Percentiles rank a stretch among this genome's conserved stretches.
Evolutionary conservation across 768 basidiomycete species (phyloP).

Genomic region (Krasilnikovozyma curviuscula): DNA sequence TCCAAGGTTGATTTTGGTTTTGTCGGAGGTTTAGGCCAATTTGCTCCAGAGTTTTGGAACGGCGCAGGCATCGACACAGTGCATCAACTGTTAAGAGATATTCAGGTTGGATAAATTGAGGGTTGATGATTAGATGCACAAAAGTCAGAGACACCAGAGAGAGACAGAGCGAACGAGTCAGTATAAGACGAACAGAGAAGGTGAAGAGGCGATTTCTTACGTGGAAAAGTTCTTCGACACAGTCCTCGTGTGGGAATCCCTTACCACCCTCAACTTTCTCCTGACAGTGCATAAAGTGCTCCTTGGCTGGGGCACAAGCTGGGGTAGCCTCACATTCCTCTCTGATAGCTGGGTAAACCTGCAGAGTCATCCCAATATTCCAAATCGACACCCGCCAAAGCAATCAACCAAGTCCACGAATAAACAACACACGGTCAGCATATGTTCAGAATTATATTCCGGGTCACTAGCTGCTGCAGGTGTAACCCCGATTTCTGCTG

Average conservation of each 20-base stretch:
- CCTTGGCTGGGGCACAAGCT: constrained; percentile 47
- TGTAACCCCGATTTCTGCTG: not conserved
- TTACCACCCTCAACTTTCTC: constrained; percentile 66
- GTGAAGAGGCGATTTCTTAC: constrained; percentile 32
- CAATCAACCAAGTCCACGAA: not conserved
- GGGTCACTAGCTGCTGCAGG: not conserved
- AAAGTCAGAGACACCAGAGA: not conserved
- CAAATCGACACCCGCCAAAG: not conserved
- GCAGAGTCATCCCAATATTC: not conserved
- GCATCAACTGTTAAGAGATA: constrained; percentile 50
- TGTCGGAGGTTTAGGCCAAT: constrained; percentile 28
- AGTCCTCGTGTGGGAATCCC: constrained; percentile 79
- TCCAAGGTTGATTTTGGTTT: no score
- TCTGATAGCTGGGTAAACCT: constrained; percentile 51
- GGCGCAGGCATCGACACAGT: constrained; percentile 61
- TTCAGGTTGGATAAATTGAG: constrained; percentile 9
- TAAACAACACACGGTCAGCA: not conserved
- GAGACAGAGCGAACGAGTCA: not conserved
- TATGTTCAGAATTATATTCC: not conserved
- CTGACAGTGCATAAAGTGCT: constrained; percentile 79
- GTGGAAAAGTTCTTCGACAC: constrained; percentile 53
- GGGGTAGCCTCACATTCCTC: constrained; percentile 52
- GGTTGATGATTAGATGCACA: not conserved
- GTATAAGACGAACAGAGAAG: not conserved
- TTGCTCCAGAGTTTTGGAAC: constrained; percentile 70